Conservation (phyloP, 1,284 basidiomycete species). For the Rhodotorula sp. region DNA sequence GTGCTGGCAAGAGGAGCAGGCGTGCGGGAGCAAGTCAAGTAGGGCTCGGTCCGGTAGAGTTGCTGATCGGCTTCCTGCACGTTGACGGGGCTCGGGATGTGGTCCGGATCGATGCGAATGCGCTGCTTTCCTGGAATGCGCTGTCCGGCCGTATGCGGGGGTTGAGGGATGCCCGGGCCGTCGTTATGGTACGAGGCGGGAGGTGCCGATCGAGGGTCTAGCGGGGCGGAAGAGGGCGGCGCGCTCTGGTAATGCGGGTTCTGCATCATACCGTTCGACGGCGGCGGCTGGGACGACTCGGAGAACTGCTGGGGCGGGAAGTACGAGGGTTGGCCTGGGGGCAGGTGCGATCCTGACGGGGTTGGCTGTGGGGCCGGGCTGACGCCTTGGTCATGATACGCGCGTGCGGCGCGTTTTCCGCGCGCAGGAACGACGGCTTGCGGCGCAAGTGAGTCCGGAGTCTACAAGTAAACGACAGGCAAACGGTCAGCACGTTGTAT, state of each 20-base stretch:
- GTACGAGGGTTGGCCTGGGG: conserved; percentile 7
- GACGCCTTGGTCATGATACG: conserved; percentile 25
- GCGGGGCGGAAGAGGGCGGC: neutral
- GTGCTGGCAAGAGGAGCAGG: conserved; percentile 79
- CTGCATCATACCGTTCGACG: conserved; percentile 6
- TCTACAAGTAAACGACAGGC: neutral
- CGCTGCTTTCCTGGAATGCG: conserved; percentile 61
- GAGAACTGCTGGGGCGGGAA: conserved; percentile 32
- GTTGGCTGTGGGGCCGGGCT: conserved; percentile 9
- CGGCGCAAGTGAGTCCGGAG: neutral
- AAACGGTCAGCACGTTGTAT: neutral
- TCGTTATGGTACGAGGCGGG: conserved; percentile 24
- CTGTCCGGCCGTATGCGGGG: conserved; percentile 52
- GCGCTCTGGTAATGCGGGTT: conserved; percentile 37
- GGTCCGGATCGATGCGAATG: conserved; percentile 80
- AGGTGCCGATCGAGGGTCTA: conserved; percentile 15
- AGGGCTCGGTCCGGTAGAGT: conserved; percentile 56
- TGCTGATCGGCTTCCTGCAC: conserved; percentile 76
- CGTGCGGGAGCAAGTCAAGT: conserved; percentile 70
- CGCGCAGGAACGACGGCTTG: conserved; percentile 20
- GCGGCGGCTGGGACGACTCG: conserved; percentile 27
- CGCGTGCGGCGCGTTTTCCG: conserved; percentile 26
- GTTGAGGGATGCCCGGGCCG: conserved; percentile 45
- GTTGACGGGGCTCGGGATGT: conserved; percentile 88
- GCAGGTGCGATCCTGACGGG: conserved; percentile 1